phyloP scores from a whole-genome alignment of 805 yeast genomes.

The Saturnispora bothae region DNA sequence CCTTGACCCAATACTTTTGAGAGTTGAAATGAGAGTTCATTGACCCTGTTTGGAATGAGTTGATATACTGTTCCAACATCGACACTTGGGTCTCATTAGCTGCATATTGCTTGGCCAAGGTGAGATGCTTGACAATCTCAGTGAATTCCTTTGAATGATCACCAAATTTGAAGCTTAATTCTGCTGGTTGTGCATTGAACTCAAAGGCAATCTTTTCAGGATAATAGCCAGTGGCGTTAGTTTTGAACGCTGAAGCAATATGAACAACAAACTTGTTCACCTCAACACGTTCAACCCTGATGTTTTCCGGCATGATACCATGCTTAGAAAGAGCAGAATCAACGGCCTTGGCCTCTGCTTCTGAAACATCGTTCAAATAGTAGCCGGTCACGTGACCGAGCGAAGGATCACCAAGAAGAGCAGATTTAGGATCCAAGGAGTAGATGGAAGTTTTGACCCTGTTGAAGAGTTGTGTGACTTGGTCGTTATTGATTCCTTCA shows the following conservation, averaged over 20 bases:
- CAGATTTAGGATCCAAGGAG: slow-evolving; percentile 35
- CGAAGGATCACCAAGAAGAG: slow-evolving; percentile 69
- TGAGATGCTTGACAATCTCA: slow-evolving; percentile 44
- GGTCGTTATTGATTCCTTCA: slow-evolving; percentile 29
- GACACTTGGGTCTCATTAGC: slow-evolving; percentile 64
- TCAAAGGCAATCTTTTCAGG: slow-evolving; percentile 35
- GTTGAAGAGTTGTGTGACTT: slow-evolving; percentile 28
- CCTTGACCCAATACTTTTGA: slow-evolving; percentile 82
- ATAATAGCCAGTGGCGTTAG: slow-evolving; percentile 45
- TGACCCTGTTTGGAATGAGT: slow-evolving; percentile 70
- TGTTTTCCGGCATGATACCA: slow-evolving; percentile 69
- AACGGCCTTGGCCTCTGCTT: slow-evolving; percentile 54
- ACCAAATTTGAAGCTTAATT: slow-evolving; percentile 55
- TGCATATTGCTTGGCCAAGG: slow-evolving; percentile 47
- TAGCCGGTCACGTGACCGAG: slow-evolving; percentile 68
- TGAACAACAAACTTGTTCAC: slow-evolving; percentile 43
- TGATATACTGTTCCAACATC: slow-evolving; percentile 57
- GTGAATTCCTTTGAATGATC: slow-evolving; percentile 63
- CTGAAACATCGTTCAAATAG: slow-evolving; percentile 47
- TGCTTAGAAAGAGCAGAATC: slow-evolving; percentile 53
- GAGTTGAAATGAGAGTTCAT: slow-evolving; percentile 79
- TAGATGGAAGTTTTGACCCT: slow-evolving; percentile 41
- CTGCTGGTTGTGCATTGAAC: slow-evolving; percentile 31
- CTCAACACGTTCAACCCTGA: slow-evolving; percentile 53
- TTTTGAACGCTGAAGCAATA: slow-evolving; percentile 55